Evolutionary conservation across 257 asterid genomes (phyloP), one percentile per base, ranked within the genome.

Genomic region (Rauvolfia tetraphylla): DNA sequence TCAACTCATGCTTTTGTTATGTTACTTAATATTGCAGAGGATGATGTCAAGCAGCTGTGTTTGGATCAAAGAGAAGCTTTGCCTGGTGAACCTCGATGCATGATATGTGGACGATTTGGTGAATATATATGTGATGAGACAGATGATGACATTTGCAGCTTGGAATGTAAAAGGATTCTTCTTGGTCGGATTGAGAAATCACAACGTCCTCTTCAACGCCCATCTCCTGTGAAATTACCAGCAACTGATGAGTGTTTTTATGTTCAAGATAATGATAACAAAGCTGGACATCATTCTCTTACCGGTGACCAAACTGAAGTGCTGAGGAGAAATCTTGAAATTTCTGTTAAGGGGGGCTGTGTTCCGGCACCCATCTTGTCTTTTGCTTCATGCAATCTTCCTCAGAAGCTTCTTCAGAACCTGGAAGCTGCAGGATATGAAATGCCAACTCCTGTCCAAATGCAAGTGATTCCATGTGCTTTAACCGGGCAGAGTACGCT

Each of bases 381-480:
- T n/a, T 95, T 90, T 77, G 75, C 88, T 81, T 87, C 97, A 33
- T 89, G 94, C 74, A 76, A 82, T 81, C 90, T 95, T 79, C 92
- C 96, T 70, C 87, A 79, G 80, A 92, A 86, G 89, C 95, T 95
- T 71, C 83, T 92, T 73, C 87, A 77, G 10, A 94, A 94, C 84
- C 82, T 92, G 78, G 98, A 92, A 85, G 83, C 84, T 34, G 85
- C 86, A 17, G 98, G 98, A 57, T 94, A 89, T 80, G 97, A 92
- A 82, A 89, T 94, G 83, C 97, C 96, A 27, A 92, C 97, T 31
- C 97, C 97, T 39, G 98, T 90, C 41, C 98, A 95, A 84, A 92
- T 90, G 98, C 98, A 95, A 84, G 98, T 95, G 41, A 91, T 95
- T 77, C 97, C 98, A 34, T 78, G 90, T 81, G 95, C 97, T 44